These are phyloP conservation scores for Stevia rebaudiana DNA, from an alignment of 140 eudicot genomes.

Conservation along the genomic window DNA sequence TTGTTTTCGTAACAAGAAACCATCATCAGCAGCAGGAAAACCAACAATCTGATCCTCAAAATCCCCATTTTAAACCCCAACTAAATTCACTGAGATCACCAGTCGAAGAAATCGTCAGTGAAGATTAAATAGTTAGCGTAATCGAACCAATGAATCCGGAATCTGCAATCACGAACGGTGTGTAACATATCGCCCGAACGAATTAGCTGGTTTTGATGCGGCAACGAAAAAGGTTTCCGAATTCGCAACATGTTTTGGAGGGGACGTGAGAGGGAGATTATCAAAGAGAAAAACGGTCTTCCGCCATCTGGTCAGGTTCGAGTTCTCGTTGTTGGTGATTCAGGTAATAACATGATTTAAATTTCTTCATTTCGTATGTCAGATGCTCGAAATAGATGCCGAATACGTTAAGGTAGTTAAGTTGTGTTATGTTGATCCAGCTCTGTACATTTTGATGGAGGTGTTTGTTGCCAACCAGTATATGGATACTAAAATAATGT, in stretches of 20 bases:
- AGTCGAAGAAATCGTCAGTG: not conserved
- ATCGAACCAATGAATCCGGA: constrained; percentile 1
- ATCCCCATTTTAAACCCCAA: constrained; percentile 1
- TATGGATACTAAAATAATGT: not conserved
- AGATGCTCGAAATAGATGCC: not conserved
- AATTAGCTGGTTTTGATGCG: constrained; percentile 2
- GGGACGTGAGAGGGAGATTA: constrained; percentile 19
- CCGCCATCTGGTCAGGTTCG: constrained; percentile 24
- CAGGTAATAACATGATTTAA: constrained; percentile 4
- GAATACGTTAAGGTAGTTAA: not conserved
- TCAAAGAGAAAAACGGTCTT: constrained; percentile 9
- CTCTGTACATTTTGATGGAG: not conserved
- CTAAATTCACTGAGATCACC: constrained; percentile 1
- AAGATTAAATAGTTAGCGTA: not conserved
- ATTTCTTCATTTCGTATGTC: not conserved
- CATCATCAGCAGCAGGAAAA: not conserved
- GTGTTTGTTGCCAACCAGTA: not conserved
- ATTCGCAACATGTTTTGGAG: constrained; percentile 21
- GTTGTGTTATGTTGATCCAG: not conserved
- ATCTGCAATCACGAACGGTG: not conserved
- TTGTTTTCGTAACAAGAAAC: not conserved
- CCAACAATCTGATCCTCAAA: not conserved
- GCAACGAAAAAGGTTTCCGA: not conserved
- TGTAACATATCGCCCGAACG: not conserved
- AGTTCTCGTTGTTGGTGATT: constrained; percentile 23